These are phyloP conservation scores for Dendrocalamus sinicus DNA, from an alignment of 176 grass and related monocot genomes.

Conservation along the genomic window DNA sequence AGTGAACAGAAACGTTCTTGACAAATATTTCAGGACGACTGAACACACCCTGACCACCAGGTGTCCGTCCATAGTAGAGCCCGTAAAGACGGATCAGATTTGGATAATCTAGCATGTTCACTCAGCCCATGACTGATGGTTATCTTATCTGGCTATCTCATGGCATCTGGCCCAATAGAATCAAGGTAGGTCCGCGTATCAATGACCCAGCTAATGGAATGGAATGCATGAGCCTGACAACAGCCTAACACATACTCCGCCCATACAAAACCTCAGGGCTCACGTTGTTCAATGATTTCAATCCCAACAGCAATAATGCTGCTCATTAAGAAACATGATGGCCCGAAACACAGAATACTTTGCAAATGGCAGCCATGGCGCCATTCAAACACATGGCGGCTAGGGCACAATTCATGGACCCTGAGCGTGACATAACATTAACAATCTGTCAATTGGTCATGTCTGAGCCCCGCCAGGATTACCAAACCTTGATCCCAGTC, in stretches of 20 bases:
- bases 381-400: constrained; percentile 57
- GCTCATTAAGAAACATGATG: constrained; percentile 29
- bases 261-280: not conserved
- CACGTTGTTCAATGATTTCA: constrained; percentile 5
- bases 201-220: constrained; percentile 6
- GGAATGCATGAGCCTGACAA: not conserved
- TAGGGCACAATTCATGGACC: constrained; percentile 24
- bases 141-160: not conserved
- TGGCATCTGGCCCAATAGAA: not conserved
- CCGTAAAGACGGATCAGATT: not conserved
- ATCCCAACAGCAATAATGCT: constrained; percentile 37
- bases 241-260: not conserved
- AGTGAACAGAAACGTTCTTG: constrained; percentile 7
- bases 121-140: constrained; percentile 2
- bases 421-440: constrained; percentile 8
- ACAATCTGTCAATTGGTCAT: constrained; percentile 23
- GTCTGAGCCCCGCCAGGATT: constrained; percentile 39
- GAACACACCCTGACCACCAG: not conserved
- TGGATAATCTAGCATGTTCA: not conserved
- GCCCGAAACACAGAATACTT: constrained; percentile 31
- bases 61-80: not conserved
- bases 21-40: constrained; percentile 10
- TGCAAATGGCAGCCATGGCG: constrained; percentile 28
- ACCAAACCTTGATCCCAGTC: not conserved
- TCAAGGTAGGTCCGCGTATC: not conserved